phyloP scores from a whole-genome alignment of 176 grass and related monocot genomes.

The Avena insularis region DNA sequence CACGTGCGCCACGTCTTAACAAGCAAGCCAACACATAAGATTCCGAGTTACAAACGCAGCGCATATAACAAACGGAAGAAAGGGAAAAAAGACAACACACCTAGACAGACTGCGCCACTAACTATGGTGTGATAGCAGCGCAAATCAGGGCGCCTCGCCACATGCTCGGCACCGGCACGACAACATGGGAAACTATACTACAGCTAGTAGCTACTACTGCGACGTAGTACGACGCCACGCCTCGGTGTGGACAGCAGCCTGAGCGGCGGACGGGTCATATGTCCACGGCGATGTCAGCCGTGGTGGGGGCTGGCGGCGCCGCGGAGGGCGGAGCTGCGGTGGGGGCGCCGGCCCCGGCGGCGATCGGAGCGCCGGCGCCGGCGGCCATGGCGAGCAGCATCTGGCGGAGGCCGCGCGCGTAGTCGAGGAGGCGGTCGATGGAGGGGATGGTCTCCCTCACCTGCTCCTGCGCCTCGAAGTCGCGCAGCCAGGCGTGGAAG shows the following conservation, averaged over 20 bases:
- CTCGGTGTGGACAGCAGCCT: neutral
- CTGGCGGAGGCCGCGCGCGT: slow-evolving; percentile 69
- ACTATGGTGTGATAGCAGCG: neutral
- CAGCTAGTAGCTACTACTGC: neutral
- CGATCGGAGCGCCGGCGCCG: neutral
- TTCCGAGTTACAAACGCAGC: slow-evolving; percentile 12
- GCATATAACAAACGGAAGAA: neutral
- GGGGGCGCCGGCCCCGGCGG: neutral
- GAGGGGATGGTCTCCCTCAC: slow-evolving; percentile 77
- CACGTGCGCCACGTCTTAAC: slow-evolving; percentile 39
- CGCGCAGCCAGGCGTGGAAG: slow-evolving; percentile 74
- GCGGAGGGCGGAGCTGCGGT: neutral
- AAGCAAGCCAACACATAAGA: slow-evolving; percentile 33
- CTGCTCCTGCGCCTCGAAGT: slow-evolving; percentile 75
- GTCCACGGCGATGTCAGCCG: slow-evolving; percentile 70
- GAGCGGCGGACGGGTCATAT: slow-evolving; percentile 27
- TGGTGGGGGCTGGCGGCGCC: neutral
- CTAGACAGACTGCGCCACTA: slow-evolving; percentile 37
- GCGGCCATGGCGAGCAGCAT: slow-evolving; percentile 66
- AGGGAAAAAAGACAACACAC: slow-evolving; percentile 34
- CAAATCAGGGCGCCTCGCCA: slow-evolving; percentile 25
- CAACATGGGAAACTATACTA: slow-evolving; percentile 25
- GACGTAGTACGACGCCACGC: neutral
- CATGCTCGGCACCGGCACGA: slow-evolving; percentile 34
- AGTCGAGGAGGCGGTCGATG: slow-evolving; percentile 80